phyloP scores from a whole-genome alignment of 352 stramenopile genomes.

The Halophytophthora batemanensis region DNA sequence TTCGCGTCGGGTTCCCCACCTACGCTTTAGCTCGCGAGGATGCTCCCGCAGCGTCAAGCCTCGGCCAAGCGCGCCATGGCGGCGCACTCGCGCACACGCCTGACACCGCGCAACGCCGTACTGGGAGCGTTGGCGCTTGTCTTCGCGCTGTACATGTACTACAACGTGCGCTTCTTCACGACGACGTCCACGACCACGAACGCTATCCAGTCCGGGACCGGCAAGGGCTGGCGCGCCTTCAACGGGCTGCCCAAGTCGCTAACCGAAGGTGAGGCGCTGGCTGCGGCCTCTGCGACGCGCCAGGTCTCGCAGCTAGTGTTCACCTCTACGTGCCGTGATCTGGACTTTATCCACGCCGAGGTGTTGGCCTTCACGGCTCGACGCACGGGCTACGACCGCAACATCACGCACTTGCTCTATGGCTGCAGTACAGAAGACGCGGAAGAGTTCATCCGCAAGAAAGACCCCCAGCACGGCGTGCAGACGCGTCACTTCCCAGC shows the following conservation, averaged over 20 bases:
- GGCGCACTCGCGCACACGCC: constrained; percentile 22
- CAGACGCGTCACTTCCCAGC: constrained; percentile 41
- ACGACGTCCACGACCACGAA: constrained; percentile 28
- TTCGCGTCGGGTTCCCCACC: background rate
- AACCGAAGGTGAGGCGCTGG: constrained; percentile 19
- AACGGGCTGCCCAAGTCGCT: constrained; percentile 9
- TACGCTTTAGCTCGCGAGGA: constrained; percentile 10
- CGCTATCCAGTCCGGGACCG: constrained; percentile 16
- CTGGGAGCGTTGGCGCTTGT: constrained; percentile 31
- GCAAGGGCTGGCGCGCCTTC: constrained; percentile 18
- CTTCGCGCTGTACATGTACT: constrained; percentile 56
- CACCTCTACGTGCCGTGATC: constrained; percentile 62
- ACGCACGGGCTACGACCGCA: constrained; percentile 42
- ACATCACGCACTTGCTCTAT: constrained; percentile 73
- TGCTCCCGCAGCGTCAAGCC: constrained; percentile 56
- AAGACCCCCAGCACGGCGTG: constrained; percentile 49
- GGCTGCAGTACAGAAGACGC: constrained; percentile 50
- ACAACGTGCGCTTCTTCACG: constrained; percentile 67
- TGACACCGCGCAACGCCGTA: constrained; percentile 22
- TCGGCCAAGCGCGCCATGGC: constrained; percentile 31
- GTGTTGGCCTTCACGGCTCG: constrained; percentile 72
- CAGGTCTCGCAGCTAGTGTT: constrained; percentile 67
- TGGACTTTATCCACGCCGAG: constrained; percentile 65
- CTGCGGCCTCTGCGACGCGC: constrained; percentile 37
- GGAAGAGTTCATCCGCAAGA: constrained; percentile 33